Conservation (phyloP, 345 rosid species). For the Eucalyptus pauciflora region DNA sequence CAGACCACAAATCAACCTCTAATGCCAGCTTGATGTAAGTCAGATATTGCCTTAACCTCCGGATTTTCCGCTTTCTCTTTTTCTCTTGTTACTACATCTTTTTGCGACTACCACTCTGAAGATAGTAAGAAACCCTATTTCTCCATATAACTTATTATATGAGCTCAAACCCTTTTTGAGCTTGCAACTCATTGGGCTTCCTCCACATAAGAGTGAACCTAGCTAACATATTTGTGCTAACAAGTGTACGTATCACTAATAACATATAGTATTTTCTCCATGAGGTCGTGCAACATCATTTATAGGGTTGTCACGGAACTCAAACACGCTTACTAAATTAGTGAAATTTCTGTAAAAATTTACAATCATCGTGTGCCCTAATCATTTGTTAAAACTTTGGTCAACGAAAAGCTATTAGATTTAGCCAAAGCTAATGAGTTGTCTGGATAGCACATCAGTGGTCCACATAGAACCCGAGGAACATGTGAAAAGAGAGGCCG, state of each 20-base stretch:
- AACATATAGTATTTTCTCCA: not conserved
- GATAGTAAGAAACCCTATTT: no score
- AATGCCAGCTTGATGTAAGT: no score
- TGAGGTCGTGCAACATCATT: not conserved
- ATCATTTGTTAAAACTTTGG: not conserved
- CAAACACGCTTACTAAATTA: not conserved
- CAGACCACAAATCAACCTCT: no score
- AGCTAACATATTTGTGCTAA: not conserved
- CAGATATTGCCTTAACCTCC: no score
- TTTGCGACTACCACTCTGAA: no score
- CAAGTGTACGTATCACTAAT: not conserved
- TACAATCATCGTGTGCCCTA: not conserved
- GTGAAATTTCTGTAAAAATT: not conserved
- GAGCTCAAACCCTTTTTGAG: no score
- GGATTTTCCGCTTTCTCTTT: no score
- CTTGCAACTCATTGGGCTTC: no score
- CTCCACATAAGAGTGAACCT: no score
- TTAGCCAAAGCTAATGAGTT: not conserved
- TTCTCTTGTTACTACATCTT: no score
- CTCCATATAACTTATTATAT: no score
- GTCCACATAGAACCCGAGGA: not conserved
- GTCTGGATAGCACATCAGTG: not conserved
- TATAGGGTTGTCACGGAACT: not conserved
- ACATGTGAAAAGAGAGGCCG: not conserved
- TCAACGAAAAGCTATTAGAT: not conserved